Evolutionary conservation across 106 monocot species (phyloP), one percentile per base, ranked within the genome.

Genomic region (Dactylorhiza incarnata): DNA sequence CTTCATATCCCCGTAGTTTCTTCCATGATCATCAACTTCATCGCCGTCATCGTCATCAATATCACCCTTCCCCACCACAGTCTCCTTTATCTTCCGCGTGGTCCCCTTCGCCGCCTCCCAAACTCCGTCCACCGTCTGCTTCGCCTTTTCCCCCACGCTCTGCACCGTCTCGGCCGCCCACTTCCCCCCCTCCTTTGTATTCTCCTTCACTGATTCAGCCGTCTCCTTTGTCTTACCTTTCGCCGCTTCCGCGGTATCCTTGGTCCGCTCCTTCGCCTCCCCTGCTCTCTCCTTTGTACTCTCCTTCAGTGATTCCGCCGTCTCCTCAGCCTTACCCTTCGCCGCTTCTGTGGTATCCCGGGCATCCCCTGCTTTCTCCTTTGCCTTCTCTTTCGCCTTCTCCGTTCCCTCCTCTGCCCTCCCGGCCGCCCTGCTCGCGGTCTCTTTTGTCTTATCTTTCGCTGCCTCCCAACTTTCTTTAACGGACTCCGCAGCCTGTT

Each of bases 61-160:
- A 19, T 75, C 81, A 22, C 5, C 55, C 68, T 76, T 81, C 19
- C 77, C 82, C 19, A 73, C 82, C 72, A 77, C 77, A 13, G 58
- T 73, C 50, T 82, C 82, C 77, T 82, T 82, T 8, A 82, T 73
- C 76, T 82, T 82, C 77, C 77, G 76, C 19, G 72, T 61, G 50
- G 76, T 65, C 61, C 77, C 76, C 71, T 82, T 77, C 12, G 81
- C 75, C 22, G 70, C 66, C 8, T 61, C 76, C 76, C 75, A 72
- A 16, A 63, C 82, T 3, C 49, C 82, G 62, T 65, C 29, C 49
- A 65, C 77, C 16, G 59, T 73, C 72, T 82, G 22, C 82, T 82
- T 81, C 48, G 81, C 81, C 59, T 76, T 81, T 59, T 70, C 76
- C 37, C 49, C 76, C 58, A 81, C n/a, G 5, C n/a, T 17, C 58